Base-by-base conservation (phyloP, 2,329 filamentous ascomycete genomes). In the Talaromyces rugulosus region DNA sequence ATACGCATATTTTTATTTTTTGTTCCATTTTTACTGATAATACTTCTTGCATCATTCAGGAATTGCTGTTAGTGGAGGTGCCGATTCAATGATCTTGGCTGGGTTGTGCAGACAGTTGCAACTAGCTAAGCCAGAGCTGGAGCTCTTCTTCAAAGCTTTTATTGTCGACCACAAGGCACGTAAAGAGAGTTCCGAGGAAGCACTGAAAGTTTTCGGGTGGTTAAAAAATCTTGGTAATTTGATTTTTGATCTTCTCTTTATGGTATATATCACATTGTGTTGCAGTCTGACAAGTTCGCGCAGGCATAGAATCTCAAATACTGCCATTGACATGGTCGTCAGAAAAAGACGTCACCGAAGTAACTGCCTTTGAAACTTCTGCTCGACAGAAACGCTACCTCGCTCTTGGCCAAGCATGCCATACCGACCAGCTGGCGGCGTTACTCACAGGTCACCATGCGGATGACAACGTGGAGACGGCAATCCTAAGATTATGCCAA, bases 31-130 rank as follows among this genome's bases (percentile, higher is more conserved):
- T 47, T 27, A 40, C 27, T 42, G 18, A 56, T 28, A 55, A 34
- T 11, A 2, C 1, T n/a, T 55, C 7, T 55, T 55, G 18, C 30
- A n/a, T 36, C 12, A 16, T 53, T 23, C 65, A 91, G 89, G 84
- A 59, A 79, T 98, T 63, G 95, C 93, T 16, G 81, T 98, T 64
- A 97, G 93, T 71, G 95, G 95, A 28, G 95, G 95, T 7, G 90
- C 95, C 44, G 95, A 99, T 75, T 98, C 94, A n/a, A 99, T 98
- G 93, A 94, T 94, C 31, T 81, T 99, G 63, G 92, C 92, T 60
- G 87, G 82, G 63, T 83, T 98, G 40, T 91, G 90, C 72, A 82
- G 81, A 56, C 75, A 79, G 53, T 65, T 77, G 63, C 70, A 75
- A 69, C 83, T 61, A 34, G 63, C 67, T 5, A 66, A 61, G 28